Conservation (phyloP, 1,139 yeast genomes). For the Suhomyces bribrorum region DNA sequence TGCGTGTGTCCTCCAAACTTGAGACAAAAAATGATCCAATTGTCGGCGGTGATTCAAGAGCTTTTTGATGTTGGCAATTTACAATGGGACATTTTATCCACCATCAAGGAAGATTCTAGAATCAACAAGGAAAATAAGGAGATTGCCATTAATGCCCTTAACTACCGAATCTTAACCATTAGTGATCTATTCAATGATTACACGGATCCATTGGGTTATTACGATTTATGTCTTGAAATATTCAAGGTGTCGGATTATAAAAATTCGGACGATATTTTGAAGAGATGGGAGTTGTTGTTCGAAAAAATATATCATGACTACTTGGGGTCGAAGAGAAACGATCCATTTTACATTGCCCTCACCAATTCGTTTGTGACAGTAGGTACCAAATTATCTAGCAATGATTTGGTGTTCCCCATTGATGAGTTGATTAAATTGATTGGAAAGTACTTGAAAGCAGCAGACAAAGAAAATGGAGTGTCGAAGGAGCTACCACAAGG, state of each 20-base stretch:
- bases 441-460: constrained; percentile 43
- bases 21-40: constrained; percentile 72
- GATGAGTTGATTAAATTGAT: constrained; percentile 66
- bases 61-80: constrained; percentile 84
- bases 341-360: constrained; percentile 39
- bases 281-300: constrained; percentile 70
- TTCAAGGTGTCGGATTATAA: constrained; percentile 83
- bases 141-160: constrained; percentile 55
- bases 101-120: constrained; percentile 61
- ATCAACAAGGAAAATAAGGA: constrained; percentile 48
- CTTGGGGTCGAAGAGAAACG: constrained; percentile 30
- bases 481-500: constrained; percentile 47
- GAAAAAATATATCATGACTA: constrained; percentile 45
- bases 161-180: constrained; percentile 65
- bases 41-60: constrained; percentile 73
- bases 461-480: constrained; percentile 34
- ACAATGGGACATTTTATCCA: constrained; percentile 75
- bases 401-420: constrained; percentile 80
- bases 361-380: constrained; percentile 41
- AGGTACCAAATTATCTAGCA: constrained; percentile 47
- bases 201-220: constrained; percentile 86
- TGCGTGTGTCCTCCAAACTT: constrained; percentile 78
- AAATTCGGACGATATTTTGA: constrained; percentile 68
- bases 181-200: constrained; percentile 82
- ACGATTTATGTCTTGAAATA: constrained; percentile 74